Conservation (phyloP, 306 rosid species). For the Quercus rubra region DNA sequence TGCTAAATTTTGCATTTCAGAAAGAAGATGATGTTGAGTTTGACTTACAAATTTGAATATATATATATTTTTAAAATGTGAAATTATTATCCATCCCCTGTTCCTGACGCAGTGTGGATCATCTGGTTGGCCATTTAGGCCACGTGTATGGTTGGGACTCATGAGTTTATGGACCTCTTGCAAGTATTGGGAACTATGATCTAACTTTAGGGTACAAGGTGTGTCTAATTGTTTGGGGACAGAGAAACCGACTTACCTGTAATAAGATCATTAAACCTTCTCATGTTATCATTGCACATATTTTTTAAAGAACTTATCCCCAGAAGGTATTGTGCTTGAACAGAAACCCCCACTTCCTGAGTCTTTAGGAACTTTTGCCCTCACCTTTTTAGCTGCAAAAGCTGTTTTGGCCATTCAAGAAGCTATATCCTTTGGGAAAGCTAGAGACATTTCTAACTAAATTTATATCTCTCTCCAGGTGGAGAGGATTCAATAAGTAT, state of each 20-base stretch:
- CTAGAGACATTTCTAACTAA: too few relatives aligned
- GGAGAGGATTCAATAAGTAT: neutral
- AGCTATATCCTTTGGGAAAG: neutral
- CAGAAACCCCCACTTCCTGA: constrained; percentile 31
- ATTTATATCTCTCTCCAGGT: too few relatives aligned
- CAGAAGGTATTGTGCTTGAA: constrained; percentile 30
- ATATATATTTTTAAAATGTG: neutral
- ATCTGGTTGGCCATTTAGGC: constrained; percentile 57
- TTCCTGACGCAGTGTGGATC: constrained; percentile 32
- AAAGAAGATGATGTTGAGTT: neutral
- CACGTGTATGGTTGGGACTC: constrained; percentile 31
- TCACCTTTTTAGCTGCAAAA: neutral
- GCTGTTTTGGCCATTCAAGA: neutral
- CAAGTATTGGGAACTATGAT: constrained; percentile 31
- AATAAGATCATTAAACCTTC: constrained; percentile 21
- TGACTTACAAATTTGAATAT: neutral
- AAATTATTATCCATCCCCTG: constrained; percentile 14
- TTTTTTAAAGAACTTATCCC: constrained; percentile 7
- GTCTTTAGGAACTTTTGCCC: neutral
- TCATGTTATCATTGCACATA: constrained; percentile 25
- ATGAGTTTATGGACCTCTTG: constrained; percentile 11
- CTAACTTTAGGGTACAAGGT: constrained; percentile 55
- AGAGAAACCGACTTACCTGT: constrained; percentile 36
- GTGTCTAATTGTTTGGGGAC: constrained; percentile 46
- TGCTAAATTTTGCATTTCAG: neutral